Evolutionary conservation across 164 flowering plant genomes (phyloP).

Genomic region (Cinnamomum micranthum): DNA sequence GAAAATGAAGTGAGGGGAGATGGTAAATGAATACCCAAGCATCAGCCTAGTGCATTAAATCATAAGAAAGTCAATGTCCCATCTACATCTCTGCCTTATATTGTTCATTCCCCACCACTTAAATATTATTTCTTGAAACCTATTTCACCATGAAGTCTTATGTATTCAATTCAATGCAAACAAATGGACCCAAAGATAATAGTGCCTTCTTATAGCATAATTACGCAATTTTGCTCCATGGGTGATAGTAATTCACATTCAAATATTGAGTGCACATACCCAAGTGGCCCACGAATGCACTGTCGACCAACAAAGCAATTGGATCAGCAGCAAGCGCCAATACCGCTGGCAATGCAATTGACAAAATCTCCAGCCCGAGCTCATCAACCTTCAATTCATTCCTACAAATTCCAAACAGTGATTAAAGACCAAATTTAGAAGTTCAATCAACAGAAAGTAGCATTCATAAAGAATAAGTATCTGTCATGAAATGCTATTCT

Average conservation of each 20-base stretch:
- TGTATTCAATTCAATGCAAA: too few species aligned
- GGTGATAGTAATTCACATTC: not conserved
- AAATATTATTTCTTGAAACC: too few species aligned
- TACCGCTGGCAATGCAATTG: slow-evolving; percentile 80
- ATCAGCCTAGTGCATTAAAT: too few species aligned
- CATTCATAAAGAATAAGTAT: not conserved
- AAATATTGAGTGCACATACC: slow-evolving; percentile 33
- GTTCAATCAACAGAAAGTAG: not conserved
- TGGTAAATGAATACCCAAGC: too few species aligned
- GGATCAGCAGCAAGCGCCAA: slow-evolving; percentile 90
- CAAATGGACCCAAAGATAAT: too few species aligned
- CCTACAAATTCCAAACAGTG: slow-evolving; percentile 17
- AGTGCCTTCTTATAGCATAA: not conserved
- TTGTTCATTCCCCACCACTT: too few species aligned
- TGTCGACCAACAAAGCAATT: slow-evolving; percentile 59
- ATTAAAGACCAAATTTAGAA: not conserved
- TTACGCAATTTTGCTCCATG: not conserved
- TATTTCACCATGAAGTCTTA: too few species aligned
- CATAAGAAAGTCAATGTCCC: too few species aligned
- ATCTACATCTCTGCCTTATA: too few species aligned
- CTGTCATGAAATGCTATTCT: not conserved
- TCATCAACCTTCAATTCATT: slow-evolving; percentile 37
- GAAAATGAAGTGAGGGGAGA: too few species aligned
- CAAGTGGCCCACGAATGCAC: slow-evolving; percentile 76
- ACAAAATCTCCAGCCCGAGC: slow-evolving; percentile 51